Conservation (phyloP, 2,329 filamentous ascomycete species). For the Neofusicoccum ribis region DNA sequence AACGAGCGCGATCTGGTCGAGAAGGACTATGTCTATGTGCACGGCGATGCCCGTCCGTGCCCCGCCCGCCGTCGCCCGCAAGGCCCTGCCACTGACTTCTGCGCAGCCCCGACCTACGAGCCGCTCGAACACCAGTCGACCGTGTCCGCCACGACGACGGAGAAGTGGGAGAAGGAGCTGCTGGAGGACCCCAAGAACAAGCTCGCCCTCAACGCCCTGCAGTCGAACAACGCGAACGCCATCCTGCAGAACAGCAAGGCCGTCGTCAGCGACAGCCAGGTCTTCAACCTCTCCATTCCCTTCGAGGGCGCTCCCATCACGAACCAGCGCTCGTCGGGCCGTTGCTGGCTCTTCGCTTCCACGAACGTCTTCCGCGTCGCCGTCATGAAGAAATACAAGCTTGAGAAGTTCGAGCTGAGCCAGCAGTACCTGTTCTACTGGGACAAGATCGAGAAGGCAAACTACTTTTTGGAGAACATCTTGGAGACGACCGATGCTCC, state of each 20-base stretch:
- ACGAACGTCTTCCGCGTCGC: conserved; percentile 92
- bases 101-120: conserved; percentile 30
- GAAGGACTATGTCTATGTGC: conserved; percentile 57
- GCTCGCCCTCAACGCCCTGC: conserved; percentile 73
- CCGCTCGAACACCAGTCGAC: conserved; percentile 31
- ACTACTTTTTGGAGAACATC: conserved; percentile 84
- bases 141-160: conserved; percentile 54
- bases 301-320: conserved; percentile 81
- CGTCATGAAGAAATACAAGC: conserved; percentile 78
- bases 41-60: conserved; percentile 43
- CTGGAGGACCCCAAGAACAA: conserved; percentile 68
- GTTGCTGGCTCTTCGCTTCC: conserved; percentile 89
- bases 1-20: conserved; percentile 42
- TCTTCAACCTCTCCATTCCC: conserved; percentile 81
- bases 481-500: conserved; percentile 71
- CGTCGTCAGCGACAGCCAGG: conserved; percentile 69
- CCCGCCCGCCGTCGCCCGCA: background rate
- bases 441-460: conserved; percentile 91
- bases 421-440: conserved; percentile 89
- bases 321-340: conserved; percentile 76
- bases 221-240: conserved; percentile 63
- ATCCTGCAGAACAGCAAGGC: conserved; percentile 66
- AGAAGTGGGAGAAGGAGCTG: conserved; percentile 62
- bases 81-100: background rate
- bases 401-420: conserved; percentile 79